phyloP scores from a whole-genome alignment of 768 basidiomycete species.

The Trametes elegans region DNA sequence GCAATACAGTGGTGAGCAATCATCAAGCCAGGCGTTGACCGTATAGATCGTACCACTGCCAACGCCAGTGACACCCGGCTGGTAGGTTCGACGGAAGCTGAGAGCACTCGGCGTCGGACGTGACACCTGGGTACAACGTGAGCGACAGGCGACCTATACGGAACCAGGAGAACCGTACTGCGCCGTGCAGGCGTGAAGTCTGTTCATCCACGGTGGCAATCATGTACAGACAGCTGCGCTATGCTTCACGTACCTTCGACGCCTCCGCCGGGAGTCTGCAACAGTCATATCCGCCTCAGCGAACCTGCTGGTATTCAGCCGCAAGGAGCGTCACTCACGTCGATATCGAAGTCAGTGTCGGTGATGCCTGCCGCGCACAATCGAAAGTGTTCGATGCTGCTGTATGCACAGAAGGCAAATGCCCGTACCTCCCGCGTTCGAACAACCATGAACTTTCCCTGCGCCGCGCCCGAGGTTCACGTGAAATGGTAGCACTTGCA shows the following conservation, averaged over 20 bases:
- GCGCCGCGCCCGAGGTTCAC: conserved; percentile 26
- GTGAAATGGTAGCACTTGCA: conserved; percentile 29
- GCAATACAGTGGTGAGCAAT: not conserved
- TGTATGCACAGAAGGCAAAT: not conserved
- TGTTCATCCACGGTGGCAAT: too few relatives aligned
- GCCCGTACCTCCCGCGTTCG: conserved; percentile 28
- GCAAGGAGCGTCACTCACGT: not conserved
- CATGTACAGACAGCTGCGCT: too few relatives aligned
- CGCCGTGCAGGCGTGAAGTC: conserved; percentile 22
- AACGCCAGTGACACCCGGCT: conserved; percentile 29
- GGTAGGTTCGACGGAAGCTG: conserved; percentile 24
- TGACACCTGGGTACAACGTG: conserved; percentile 23
- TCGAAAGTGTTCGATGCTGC: too few relatives aligned
- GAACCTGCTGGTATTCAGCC: too few relatives aligned
- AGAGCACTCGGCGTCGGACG: conserved; percentile 23
- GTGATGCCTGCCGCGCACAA: conserved; percentile 4
- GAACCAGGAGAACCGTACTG: conserved; percentile 22
- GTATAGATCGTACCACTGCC: conserved; percentile 19
- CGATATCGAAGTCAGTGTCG: conserved; percentile 18
- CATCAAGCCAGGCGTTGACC: not conserved
- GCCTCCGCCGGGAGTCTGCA: conserved; percentile 26
- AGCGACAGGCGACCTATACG: too few relatives aligned
- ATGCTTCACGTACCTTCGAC: conserved; percentile 21
- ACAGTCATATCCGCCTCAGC: too few relatives aligned
- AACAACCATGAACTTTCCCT: conserved; percentile 26